Percentiles rank a stretch among this genome's conserved stretches.
Evolutionary conservation across 129 eudicot genomes (phyloP).

Genomic region (Arctium lappa): DNA sequence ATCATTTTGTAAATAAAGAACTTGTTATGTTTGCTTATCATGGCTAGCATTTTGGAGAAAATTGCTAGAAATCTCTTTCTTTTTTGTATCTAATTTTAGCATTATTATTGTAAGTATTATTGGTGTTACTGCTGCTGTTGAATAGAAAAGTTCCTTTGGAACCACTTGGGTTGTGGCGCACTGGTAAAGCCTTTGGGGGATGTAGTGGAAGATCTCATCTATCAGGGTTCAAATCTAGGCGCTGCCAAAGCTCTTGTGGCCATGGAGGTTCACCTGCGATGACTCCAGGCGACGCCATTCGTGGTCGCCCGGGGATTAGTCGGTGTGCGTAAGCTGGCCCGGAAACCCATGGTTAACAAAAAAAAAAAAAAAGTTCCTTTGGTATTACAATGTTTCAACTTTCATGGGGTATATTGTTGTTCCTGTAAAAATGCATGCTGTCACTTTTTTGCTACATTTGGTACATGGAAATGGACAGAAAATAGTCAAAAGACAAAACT

Average conservation of each 20-base stretch:
- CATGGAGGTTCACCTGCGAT: too few relatives aligned
- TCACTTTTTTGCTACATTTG: background rate
- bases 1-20: constrained; percentile 25
- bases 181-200: too few relatives aligned
- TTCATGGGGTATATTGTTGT: background rate
- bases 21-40: constrained; percentile 13
- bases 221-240: too few relatives aligned
- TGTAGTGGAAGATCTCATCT: too few relatives aligned
- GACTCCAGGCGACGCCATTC: too few relatives aligned
- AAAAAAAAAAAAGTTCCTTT: background rate
- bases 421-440: background rate
- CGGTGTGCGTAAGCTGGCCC: too few relatives aligned
- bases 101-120: constrained; percentile 14
- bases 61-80: constrained; percentile 14
- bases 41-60: constrained; percentile 28
- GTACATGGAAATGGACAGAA: too few relatives aligned
- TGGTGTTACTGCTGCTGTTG: background rate
- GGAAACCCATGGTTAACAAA: too few relatives aligned
- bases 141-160: constrained; percentile 7
- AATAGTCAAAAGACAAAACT: too few relatives aligned
- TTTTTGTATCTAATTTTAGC: constrained; percentile 9
- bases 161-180: too few relatives aligned
- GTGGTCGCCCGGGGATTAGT: too few relatives aligned
- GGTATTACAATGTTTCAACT: background rate
- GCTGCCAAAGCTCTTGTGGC: too few relatives aligned